These are phyloP conservation scores for Lachnellula hyalina DNA, from an alignment of 2,329 filamentous ascomycete species.

Conservation along the genomic window DNA sequence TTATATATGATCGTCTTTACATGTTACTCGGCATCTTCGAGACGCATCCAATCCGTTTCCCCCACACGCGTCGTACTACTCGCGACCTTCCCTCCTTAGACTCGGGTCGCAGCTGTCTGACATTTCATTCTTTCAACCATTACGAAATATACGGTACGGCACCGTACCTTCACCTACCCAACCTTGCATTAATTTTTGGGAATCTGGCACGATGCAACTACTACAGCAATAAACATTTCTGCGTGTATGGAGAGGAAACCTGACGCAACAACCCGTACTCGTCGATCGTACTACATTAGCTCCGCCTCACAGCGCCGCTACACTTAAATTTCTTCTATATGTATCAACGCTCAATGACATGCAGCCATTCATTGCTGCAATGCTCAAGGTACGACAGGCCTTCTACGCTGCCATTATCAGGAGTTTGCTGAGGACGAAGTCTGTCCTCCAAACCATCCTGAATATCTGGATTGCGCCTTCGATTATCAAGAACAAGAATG, in stretches of 20 bases:
- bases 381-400: constrained; percentile 51
- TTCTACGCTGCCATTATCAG: constrained; percentile 50
- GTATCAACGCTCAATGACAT: constrained; percentile 30
- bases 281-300: constrained; percentile 15
- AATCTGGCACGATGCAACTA: constrained; percentile 9
- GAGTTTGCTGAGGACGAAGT: constrained; percentile 54
- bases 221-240: not conserved
- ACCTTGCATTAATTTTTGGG: no score
- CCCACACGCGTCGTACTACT: constrained; percentile 1
- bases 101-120: constrained; percentile 4
- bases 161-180: not conserved
- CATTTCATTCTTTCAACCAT: not conserved
- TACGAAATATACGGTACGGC: constrained; percentile 2
- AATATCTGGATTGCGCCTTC: constrained; percentile 47
- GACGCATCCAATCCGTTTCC: not conserved
- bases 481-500: constrained; percentile 18
- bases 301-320: constrained; percentile 19
- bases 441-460: constrained; percentile 52
- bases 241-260: constrained; percentile 11
- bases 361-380: constrained; percentile 50
- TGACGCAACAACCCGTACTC: constrained; percentile 10
- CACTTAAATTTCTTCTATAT: constrained; percentile 23
- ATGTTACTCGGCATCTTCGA: constrained; percentile 17
- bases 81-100: constrained; percentile 11
- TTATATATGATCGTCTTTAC: constrained; percentile 10